These are phyloP conservation scores for Aspergillus versicolor DNA, from an alignment of 2,329 filamentous ascomycete species.

Conservation along the genomic window DNA sequence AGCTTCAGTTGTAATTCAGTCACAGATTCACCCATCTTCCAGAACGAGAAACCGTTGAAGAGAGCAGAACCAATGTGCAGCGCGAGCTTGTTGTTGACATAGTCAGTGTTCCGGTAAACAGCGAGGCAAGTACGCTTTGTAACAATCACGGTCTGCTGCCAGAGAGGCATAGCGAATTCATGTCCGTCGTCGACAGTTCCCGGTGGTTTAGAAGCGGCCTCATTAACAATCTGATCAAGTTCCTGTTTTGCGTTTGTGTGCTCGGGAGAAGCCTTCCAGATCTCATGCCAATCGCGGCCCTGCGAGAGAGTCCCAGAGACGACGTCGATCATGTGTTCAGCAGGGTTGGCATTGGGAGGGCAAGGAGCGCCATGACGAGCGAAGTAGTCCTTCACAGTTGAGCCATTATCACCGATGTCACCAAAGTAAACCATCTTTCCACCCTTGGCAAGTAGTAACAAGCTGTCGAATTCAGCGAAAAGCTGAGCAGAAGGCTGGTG, in stretches of 20 bases:
- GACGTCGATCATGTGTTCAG: slow-evolving; percentile 57
- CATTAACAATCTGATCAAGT: slow-evolving; percentile 61
- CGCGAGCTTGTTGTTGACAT: slow-evolving; percentile 63
- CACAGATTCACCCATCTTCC: slow-evolving; percentile 62
- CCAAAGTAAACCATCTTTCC: slow-evolving; percentile 74
- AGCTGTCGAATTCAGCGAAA: slow-evolving; percentile 69
- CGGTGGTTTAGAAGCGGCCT: slow-evolving; percentile 42
- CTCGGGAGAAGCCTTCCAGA: slow-evolving; percentile 67
- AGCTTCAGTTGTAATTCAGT: slow-evolving; percentile 70
- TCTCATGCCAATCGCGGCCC: slow-evolving; percentile 67
- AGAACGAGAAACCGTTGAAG: slow-evolving; percentile 61
- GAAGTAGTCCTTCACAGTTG: slow-evolving; percentile 66
- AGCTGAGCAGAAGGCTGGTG: slow-evolving; percentile 67
- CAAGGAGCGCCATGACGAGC: slow-evolving; percentile 62
- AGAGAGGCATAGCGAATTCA: slow-evolving; percentile 67
- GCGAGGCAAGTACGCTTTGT: slow-evolving; percentile 66
- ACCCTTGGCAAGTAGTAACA: slow-evolving; percentile 64
- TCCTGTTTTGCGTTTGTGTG: slow-evolving; percentile 57
- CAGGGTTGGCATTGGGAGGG: slow-evolving; percentile 60
- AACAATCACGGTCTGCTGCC: slow-evolving; percentile 63
- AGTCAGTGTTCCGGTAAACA: slow-evolving; percentile 66
- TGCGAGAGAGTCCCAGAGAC: slow-evolving; percentile 51
- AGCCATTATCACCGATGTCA: slow-evolving; percentile 62
- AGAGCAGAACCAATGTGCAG: slow-evolving; percentile 53
- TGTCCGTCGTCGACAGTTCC: slow-evolving; percentile 43